These are phyloP conservation scores for Penicillium occitanis DNA, from an alignment of 2,329 filamentous ascomycete genomes.

Conservation along the genomic window DNA sequence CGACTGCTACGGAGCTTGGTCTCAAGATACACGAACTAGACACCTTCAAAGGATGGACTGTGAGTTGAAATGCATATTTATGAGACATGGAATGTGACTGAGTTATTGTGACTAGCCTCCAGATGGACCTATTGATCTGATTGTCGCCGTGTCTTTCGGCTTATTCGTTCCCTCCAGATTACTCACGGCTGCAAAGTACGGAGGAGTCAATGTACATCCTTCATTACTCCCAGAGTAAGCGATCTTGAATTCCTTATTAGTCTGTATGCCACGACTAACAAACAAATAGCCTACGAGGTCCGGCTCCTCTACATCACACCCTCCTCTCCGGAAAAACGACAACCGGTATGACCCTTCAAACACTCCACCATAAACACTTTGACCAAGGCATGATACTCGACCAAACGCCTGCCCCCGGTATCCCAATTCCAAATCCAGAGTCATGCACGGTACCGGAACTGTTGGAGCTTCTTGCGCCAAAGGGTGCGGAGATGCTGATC, in stretches of 20 bases:
- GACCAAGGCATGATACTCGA: constrained; percentile 75
- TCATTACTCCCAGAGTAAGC: constrained; percentile 80
- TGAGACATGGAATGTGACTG: neutral
- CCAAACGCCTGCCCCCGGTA: constrained; percentile 62
- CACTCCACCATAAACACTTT: constrained; percentile 72
- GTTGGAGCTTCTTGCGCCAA: constrained; percentile 56
- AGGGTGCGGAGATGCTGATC: constrained; percentile 71
- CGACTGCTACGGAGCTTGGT: constrained; percentile 60
- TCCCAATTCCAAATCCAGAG: constrained; percentile 51
- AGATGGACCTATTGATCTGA: constrained; percentile 62
- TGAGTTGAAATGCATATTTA: constrained; percentile 42
- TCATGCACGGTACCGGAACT: constrained; percentile 53
- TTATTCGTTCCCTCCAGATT: constrained; percentile 80
- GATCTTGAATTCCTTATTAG: no score
- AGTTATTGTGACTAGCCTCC: constrained; percentile 53
- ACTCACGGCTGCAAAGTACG: constrained; percentile 68
- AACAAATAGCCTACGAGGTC: constrained; percentile 66
- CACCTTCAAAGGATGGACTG: constrained; percentile 79
- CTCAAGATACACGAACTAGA: constrained; percentile 72
- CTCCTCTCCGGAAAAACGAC: constrained; percentile 61
- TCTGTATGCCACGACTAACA: neutral
- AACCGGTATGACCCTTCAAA: constrained; percentile 84
- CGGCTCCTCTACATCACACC: constrained; percentile 84
- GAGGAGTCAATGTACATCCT: constrained; percentile 90
- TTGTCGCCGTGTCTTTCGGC: constrained; percentile 93